phyloP scores from a whole-genome alignment of 2,329 filamentous ascomycete species.

The Trichoderma aggressivum region DNA sequence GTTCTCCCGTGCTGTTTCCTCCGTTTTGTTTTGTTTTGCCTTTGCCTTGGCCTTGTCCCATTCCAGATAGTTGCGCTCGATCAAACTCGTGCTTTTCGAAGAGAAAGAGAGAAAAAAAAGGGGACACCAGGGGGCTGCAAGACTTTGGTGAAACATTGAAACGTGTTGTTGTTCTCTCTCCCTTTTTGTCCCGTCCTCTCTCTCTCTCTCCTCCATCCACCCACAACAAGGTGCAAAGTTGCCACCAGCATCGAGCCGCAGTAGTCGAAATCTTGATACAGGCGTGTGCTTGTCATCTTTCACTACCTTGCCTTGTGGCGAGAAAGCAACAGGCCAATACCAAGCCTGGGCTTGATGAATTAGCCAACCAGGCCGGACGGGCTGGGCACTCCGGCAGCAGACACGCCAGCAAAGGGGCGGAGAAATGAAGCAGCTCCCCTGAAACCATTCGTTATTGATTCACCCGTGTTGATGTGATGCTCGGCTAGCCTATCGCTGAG shows the following conservation, averaged over 20 bases:
- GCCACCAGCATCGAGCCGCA: background rate
- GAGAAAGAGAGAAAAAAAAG: background rate
- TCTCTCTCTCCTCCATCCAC: background rate
- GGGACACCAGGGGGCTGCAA: background rate
- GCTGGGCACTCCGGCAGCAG: background rate
- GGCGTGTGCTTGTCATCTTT: background rate
- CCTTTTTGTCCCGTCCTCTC: background rate
- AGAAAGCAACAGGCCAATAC: background rate
- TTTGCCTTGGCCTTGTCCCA: background rate
- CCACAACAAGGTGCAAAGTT: background rate
- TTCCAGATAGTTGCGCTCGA: background rate
- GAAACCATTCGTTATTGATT: background rate
- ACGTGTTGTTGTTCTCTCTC: background rate
- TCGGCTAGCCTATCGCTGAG: background rate
- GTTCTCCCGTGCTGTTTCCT: background rate
- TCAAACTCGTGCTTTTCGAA: background rate
- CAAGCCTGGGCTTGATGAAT: background rate
- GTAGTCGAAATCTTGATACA: background rate
- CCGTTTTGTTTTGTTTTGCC: background rate
- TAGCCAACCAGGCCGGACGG: conserved; percentile 4
- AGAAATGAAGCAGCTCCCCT: background rate
- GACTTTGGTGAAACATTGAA: conserved; percentile 4
- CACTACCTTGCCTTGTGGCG: background rate
- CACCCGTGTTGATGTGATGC: background rate
- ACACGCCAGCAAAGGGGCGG: conserved; percentile 12